These are phyloP conservation scores for Meira miltonrushii DNA, from an alignment of 1,284 basidiomycete genomes.

Conservation along the genomic window DNA sequence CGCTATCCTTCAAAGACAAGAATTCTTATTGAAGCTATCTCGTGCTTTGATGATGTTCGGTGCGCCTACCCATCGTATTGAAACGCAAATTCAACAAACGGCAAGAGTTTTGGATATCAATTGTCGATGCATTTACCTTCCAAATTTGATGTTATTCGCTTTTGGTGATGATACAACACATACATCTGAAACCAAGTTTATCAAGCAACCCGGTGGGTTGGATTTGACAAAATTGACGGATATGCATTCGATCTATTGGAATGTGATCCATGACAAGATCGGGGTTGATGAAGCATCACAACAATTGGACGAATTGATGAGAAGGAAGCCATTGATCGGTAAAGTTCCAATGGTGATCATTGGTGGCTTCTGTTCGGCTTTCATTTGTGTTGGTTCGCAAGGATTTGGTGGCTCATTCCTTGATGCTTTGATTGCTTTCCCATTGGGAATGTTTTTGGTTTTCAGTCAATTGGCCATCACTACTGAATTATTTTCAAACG, in stretches of 20 bases:
- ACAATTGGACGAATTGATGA: constrained; percentile 73
- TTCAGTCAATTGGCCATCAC: constrained; percentile 49
- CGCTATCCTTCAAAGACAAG: constrained; percentile 76
- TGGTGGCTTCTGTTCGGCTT: constrained; percentile 73
- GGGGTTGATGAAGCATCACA: constrained; percentile 73
- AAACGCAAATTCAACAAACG: constrained; percentile 78
- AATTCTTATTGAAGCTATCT: constrained; percentile 82
- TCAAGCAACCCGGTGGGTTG: constrained; percentile 49
- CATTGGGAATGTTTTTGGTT: constrained; percentile 69
- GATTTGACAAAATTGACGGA: constrained; percentile 57
- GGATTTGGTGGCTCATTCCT: constrained; percentile 68
- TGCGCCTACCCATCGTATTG: constrained; percentile 79
- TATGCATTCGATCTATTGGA: constrained; percentile 75
- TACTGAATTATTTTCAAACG: constrained; percentile 72
- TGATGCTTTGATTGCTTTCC: constrained; percentile 70
- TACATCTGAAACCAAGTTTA: constrained; percentile 72
- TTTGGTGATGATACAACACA: constrained; percentile 72
- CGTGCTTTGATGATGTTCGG: constrained; percentile 94
- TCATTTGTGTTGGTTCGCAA: constrained; percentile 58
- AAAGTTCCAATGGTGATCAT: constrained; percentile 63
- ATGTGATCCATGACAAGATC: constrained; percentile 79
- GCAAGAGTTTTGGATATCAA: constrained; percentile 78
- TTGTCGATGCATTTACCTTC: constrained; percentile 78
- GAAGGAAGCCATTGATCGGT: constrained; percentile 54
- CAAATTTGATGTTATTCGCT: constrained; percentile 63